Percentiles rank a stretch among this genome's conserved stretches.
Conservation (phyloP, 2,329 filamentous ascomycete genomes). For the Falciphora oryzae region DNA sequence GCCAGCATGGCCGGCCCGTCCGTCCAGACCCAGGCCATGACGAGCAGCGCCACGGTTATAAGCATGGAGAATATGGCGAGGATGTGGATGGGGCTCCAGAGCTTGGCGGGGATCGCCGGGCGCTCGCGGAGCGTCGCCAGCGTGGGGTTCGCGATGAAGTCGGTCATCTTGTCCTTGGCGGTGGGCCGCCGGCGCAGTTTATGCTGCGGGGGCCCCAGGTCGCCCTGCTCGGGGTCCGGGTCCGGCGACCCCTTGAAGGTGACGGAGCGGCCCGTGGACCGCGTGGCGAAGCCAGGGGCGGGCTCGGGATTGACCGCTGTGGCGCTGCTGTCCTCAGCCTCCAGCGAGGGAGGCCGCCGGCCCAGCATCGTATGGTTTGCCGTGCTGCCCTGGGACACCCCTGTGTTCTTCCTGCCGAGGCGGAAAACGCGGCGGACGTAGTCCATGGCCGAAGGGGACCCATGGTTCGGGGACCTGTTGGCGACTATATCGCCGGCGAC, state of each 20-base stretch:
- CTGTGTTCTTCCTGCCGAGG: background rate
- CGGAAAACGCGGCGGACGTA: background rate
- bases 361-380: background rate
- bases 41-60: slow-evolving; percentile 42
- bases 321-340: slow-evolving; percentile 3
- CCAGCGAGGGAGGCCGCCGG: background rate
- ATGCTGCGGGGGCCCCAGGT: too few species aligned
- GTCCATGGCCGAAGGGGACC: background rate
- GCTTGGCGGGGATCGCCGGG: slow-evolving; percentile 41
- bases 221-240: slow-evolving; percentile 6
- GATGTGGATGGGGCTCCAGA: slow-evolving; percentile 47
- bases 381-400: background rate
- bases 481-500: slow-evolving; percentile 18
- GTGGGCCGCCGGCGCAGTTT: slow-evolving; percentile 27
- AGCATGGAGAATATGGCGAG: slow-evolving; percentile 46
- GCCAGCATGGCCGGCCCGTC: slow-evolving; percentile 49
- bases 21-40: slow-evolving; percentile 32
- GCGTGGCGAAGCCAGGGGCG: slow-evolving; percentile 7
- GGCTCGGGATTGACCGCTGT: background rate
- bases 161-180: slow-evolving; percentile 34
- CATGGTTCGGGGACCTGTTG: background rate
- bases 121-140: slow-evolving; percentile 31
- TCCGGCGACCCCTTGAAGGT: slow-evolving; percentile 15
- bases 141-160: slow-evolving; percentile 37
- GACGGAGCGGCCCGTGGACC: slow-evolving; percentile 12